Conservation (phyloP, 106 monocot genomes). For the Posidonia australis region DNA sequence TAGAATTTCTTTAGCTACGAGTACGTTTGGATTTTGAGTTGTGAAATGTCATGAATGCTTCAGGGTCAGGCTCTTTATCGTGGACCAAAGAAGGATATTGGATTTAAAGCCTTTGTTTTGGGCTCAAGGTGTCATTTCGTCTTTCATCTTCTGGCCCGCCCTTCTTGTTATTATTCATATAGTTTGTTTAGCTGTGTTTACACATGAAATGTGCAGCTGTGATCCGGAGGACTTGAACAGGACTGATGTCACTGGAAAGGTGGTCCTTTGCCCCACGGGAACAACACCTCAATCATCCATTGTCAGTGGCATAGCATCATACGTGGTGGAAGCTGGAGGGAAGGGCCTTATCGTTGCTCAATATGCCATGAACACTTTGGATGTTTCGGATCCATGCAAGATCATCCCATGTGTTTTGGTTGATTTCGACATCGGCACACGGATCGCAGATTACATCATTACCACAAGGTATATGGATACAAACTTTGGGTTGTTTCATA, state of each 20-base stretch:
- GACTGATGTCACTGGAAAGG: conserved; percentile 4
- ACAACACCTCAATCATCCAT: not conserved
- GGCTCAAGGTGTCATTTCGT: conserved; percentile 7
- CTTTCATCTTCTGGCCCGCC: too few species aligned
- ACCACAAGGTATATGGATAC: not conserved
- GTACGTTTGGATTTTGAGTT: not conserved
- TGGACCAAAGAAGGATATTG: not conserved
- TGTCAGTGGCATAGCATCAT: not conserved
- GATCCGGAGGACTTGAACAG: not conserved
- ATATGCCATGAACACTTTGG: conserved; percentile 5
- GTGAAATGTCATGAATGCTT: not conserved
- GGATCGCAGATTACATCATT: conserved; percentile 2
- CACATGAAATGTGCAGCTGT: too few species aligned
- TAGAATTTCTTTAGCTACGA: not conserved
- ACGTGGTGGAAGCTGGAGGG: conserved; percentile 3
- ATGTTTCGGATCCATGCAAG: not conserved
- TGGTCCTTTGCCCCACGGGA: conserved; percentile 4
- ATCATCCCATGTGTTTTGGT: conserved; percentile 6
- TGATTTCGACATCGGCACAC: conserved; percentile 6
- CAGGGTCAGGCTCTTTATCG: conserved; percentile 11
- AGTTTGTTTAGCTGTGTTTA: too few species aligned
- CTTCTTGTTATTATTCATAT: too few species aligned
- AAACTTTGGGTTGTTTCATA: not conserved
- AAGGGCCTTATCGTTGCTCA: conserved; percentile 7
- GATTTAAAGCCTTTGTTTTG: not conserved